These are phyloP conservation scores for Wilcoxina mikolae DNA, from an alignment of 495 filamentous ascomycete genomes.

Conservation along the genomic window DNA sequence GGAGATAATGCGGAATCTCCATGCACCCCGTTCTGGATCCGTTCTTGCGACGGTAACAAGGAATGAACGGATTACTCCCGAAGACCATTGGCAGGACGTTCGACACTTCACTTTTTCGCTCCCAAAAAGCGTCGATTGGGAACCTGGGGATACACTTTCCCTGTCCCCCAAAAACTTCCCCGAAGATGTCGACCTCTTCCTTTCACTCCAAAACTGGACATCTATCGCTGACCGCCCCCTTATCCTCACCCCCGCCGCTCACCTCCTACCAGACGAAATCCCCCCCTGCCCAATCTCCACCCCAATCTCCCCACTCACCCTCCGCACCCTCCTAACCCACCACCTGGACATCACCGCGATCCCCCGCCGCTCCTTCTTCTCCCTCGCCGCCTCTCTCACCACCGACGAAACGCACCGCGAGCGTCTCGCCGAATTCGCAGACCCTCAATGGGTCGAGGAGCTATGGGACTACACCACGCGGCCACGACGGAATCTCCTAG, in stretches of 20 bases:
- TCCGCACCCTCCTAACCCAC: slow-evolving; percentile 61
- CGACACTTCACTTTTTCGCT: slow-evolving; percentile 52
- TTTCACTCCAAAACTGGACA: slow-evolving; percentile 63
- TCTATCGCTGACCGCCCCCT: slow-evolving; percentile 52
- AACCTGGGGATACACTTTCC: slow-evolving; percentile 59
- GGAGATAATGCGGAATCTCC: slow-evolving; percentile 29
- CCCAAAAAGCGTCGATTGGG: slow-evolving; percentile 34
- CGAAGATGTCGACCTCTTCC: slow-evolving; percentile 57
- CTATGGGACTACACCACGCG: slow-evolving; percentile 91
- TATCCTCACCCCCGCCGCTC: slow-evolving; percentile 29
- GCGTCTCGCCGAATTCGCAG: slow-evolving; percentile 65
- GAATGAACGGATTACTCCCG: slow-evolving; percentile 62
- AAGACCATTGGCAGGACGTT: slow-evolving; percentile 84
- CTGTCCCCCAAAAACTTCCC: slow-evolving; percentile 80
- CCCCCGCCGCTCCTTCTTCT: slow-evolving; percentile 74
- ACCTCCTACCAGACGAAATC: slow-evolving; percentile 14
- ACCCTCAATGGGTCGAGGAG: slow-evolving; percentile 66
- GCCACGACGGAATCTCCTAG: slow-evolving; percentile 77
- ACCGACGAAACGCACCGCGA: slow-evolving; percentile 57
- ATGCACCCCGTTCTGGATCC: slow-evolving; percentile 29
- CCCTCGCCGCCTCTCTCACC: slow-evolving; percentile 56
- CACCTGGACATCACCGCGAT: slow-evolving; percentile 81
- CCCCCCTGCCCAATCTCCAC: slow-evolving; percentile 34
- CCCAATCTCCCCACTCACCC: slow-evolving; percentile 40
- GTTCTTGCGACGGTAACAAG: slow-evolving; percentile 38